Conservation (phyloP, 768 basidiomycete species). For the Russula foetens region DNA sequence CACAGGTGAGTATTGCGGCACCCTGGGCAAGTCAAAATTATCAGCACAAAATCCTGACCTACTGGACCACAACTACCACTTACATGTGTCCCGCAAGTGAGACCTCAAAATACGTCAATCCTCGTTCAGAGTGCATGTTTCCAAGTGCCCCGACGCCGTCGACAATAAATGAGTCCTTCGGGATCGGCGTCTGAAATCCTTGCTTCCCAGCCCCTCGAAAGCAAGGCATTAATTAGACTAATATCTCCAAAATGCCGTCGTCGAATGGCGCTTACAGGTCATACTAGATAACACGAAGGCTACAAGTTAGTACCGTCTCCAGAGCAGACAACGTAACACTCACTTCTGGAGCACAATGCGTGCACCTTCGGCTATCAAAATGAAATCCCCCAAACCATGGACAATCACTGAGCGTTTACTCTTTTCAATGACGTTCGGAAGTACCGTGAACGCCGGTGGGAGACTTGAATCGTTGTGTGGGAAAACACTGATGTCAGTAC, state of each 20-base stretch:
- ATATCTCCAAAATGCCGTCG: not conserved
- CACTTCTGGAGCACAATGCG: constrained; percentile 33
- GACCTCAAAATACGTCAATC: constrained; percentile 61
- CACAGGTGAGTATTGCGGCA: constrained; percentile 58
- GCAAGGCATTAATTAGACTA: not conserved
- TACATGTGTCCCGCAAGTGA: constrained; percentile 67
- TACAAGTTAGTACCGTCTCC: not conserved
- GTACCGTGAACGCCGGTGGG: constrained; percentile 30
- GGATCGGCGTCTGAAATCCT: constrained; percentile 66
- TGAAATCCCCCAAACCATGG: constrained; percentile 67
- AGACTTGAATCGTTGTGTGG: not conserved
- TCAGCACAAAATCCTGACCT: not conserved
- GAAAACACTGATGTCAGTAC: not conserved
- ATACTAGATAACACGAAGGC: not conserved
- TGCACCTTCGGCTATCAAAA: constrained; percentile 62
- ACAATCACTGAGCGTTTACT: constrained; percentile 57
- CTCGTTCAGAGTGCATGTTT: constrained; percentile 56
- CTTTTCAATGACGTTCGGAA: constrained; percentile 72
- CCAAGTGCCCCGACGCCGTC: constrained; percentile 65
- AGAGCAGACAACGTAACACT: constrained; percentile 6
- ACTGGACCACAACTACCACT: constrained; percentile 11
- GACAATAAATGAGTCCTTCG: constrained; percentile 58
- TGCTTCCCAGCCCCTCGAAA: constrained; percentile 54
- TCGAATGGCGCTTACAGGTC: constrained; percentile 5
- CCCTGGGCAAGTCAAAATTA: constrained; percentile 29